Conservation (phyloP, 1,284 basidiomycete species). For the Afroboletus lepidellus region DNA sequence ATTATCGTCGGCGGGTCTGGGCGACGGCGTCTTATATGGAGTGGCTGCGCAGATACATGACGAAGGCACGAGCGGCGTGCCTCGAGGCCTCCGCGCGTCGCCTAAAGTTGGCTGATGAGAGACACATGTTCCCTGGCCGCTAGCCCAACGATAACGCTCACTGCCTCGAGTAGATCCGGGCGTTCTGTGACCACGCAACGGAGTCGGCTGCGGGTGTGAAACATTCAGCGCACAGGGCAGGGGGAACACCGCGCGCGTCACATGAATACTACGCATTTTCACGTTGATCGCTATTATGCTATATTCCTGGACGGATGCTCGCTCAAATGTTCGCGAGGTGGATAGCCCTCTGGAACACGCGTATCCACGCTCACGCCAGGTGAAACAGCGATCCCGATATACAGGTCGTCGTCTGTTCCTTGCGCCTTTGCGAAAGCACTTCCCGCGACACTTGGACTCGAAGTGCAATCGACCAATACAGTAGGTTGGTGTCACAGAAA, state of each 20-base stretch:
- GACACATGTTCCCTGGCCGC: constrained; percentile 18
- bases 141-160: constrained; percentile 18
- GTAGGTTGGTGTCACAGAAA: neutral
- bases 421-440: constrained; percentile 7
- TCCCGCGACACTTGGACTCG: neutral
- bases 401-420: no score
- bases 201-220: neutral
- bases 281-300: no score
- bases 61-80: constrained; percentile 26
- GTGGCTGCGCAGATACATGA: constrained; percentile 24
- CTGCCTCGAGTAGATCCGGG: constrained; percentile 12
- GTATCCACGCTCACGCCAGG: neutral
- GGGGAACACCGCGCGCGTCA: no score
- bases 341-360: no score
- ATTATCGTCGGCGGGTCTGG: constrained; percentile 22
- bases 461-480: neutral
- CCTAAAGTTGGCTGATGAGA: constrained; percentile 10
- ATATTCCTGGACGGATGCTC: no score
- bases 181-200: constrained; percentile 1
- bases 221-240: no score
- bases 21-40: constrained; percentile 34
- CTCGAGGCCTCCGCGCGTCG: constrained; percentile 33
- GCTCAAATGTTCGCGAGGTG: no score
- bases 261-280: no score
- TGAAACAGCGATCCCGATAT: neutral